A percentile compares a stretch with the other conserved stretches of the same genome.
Conservation (phyloP, 2,329 filamentous ascomycete genomes). For the Fusarium miscanthi region DNA sequence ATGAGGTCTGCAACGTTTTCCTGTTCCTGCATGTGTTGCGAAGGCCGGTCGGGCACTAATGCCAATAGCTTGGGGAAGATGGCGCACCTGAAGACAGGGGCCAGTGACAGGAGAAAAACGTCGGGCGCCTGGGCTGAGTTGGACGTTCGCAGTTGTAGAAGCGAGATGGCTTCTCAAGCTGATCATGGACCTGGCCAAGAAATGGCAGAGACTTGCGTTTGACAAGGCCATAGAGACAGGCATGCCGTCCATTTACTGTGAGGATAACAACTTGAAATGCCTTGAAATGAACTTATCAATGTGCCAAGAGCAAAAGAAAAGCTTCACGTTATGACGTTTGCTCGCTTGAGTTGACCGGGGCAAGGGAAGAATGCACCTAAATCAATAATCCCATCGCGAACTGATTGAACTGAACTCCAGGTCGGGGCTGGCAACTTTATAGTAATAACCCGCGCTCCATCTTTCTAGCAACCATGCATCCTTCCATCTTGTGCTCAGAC, state of each 20-base stretch:
- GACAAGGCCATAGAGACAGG: background rate
- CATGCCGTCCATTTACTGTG: too few species aligned
- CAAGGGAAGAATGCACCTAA: background rate
- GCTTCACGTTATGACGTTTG: background rate
- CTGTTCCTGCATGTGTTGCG: background rate
- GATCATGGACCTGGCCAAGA: background rate
- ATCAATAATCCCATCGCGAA: background rate
- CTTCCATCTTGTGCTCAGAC: background rate
- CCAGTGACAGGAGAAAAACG: background rate
- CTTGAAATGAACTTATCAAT: too few species aligned
- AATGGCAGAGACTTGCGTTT: background rate
- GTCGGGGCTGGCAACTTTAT: background rate
- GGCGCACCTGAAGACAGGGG: background rate
- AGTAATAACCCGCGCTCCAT: background rate
- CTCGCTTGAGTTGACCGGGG: background rate
- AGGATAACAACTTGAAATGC: fast-evolving
- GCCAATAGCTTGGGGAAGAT: background rate
- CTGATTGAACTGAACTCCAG: background rate
- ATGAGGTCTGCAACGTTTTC: background rate
- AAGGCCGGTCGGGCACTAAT: background rate
- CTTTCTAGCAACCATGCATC: background rate
- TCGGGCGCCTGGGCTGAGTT: background rate
- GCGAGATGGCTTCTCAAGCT: background rate
- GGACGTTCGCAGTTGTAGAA: background rate
- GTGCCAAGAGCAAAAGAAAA: background rate